These are phyloP conservation scores for Raffaelea albimanens DNA, from an alignment of 2,329 filamentous ascomycete genomes.

Conservation along the genomic window DNA sequence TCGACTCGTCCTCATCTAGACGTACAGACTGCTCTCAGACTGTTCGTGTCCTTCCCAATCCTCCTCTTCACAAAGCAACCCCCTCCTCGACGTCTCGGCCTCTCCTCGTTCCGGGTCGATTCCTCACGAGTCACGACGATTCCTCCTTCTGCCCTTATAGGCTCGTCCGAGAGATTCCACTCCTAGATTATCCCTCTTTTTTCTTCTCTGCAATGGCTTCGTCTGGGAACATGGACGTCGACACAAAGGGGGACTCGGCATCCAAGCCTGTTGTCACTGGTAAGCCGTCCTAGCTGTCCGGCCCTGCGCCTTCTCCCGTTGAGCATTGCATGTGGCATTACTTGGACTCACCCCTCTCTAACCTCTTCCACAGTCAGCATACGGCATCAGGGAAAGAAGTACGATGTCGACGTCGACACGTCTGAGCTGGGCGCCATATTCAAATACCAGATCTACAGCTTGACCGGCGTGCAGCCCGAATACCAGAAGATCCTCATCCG, in stretches of 20 bases:
- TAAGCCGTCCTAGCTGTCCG: background rate
- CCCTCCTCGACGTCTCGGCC: too few relatives aligned
- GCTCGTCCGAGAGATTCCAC: background rate
- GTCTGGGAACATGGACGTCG: slow-evolving; percentile 1
- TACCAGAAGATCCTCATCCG: slow-evolving; percentile 95
- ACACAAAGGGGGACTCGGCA: background rate
- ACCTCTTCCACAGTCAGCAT: slow-evolving; percentile 32
- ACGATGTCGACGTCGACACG: slow-evolving; percentile 86
- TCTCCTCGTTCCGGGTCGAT: too few relatives aligned
- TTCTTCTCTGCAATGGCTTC: background rate
- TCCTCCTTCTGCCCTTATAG: too few relatives aligned
- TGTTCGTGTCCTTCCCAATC: too few relatives aligned
- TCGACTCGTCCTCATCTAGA: too few relatives aligned
- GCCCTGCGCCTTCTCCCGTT: background rate
- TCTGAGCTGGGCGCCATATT: slow-evolving; percentile 80
- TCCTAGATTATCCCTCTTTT: background rate
- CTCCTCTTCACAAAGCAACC: too few relatives aligned
- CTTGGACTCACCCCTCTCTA: background rate
- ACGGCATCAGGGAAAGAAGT: slow-evolving; percentile 91
- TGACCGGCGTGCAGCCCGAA: slow-evolving; percentile 92
- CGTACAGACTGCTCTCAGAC: too few relatives aligned
- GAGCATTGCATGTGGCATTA: background rate
- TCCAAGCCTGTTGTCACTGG: background rate
- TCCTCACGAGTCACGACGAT: too few relatives aligned
- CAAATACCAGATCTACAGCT: slow-evolving; percentile 89